A percentile compares a stretch with the other conserved stretches of the same genome.
phyloP scores from a whole-genome alignment of 345 rosid species.

The Tarenaya hassleriana region DNA sequence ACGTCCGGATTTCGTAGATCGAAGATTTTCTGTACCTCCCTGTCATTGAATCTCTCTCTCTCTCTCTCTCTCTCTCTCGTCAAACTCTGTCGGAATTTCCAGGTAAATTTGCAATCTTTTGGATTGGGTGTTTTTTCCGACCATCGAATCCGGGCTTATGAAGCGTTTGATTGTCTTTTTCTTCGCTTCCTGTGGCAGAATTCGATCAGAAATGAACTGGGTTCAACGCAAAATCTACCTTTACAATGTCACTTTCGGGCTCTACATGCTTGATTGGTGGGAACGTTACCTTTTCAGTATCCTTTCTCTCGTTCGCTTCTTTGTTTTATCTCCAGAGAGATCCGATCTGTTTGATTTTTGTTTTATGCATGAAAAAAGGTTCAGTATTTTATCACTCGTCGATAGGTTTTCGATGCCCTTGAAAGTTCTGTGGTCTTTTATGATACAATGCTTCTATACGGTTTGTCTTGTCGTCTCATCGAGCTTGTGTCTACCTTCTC shows the following conservation, averaged over 20 bases:
- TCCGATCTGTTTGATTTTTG: conserved; percentile 16
- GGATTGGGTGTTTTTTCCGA: conserved; percentile 1
- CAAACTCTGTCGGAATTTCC: neutral
- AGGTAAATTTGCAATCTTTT: conserved; percentile 9
- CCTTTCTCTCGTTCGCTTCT: conserved; percentile 32
- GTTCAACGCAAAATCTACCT: conserved; percentile 90
- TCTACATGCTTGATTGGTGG: conserved; percentile 99
- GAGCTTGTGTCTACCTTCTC: neutral
- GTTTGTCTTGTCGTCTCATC: too few relatives aligned
- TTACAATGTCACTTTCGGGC: conserved; percentile 96
- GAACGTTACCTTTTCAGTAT: conserved; percentile 97
- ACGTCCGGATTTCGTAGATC: conserved; percentile 11
- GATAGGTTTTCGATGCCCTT: too few relatives aligned
- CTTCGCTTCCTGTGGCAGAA: conserved; percentile 13
- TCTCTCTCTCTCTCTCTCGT: neutral
- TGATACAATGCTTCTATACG: too few relatives aligned
- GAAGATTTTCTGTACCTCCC: conserved; percentile 12
- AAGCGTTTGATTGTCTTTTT: neutral
- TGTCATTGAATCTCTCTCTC: neutral
- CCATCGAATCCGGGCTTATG: conserved; percentile 9
- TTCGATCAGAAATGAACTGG: conserved; percentile 66
- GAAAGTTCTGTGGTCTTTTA: too few relatives aligned
- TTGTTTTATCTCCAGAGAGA: neutral
- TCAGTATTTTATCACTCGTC: neutral
- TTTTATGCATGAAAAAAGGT: neutral